Percentiles rank a stretch among this genome's conserved stretches.
Evolutionary conservation across 352 stramenopile species (phyloP).

Genomic region (Albugo laibachii): DNA sequence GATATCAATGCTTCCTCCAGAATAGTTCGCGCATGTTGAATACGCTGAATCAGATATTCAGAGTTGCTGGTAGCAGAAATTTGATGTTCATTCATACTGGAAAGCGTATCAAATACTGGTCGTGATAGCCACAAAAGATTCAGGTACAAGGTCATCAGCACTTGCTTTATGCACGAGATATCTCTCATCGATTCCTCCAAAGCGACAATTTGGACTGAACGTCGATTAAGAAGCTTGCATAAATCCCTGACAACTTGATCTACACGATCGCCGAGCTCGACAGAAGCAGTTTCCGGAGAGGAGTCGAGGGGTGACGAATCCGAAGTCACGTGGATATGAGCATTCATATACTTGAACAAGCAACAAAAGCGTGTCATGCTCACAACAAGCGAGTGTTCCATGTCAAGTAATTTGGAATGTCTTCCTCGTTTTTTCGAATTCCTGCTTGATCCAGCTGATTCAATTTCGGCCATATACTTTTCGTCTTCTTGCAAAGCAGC

Average conservation of each 20-base stretch:
- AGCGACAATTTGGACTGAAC: conserved; percentile 21
- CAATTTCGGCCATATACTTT: conserved; percentile 12
- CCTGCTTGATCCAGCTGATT: conserved; percentile 1
- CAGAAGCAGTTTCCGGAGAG: background rate
- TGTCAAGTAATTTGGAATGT: conserved; percentile 20
- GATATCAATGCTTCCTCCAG: conserved; percentile 45
- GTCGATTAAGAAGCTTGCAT: conserved; percentile 21
- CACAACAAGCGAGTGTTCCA: conserved; percentile 9
- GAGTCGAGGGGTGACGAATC: conserved; percentile 17
- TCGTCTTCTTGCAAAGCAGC: conserved; percentile 29
- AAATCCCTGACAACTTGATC: conserved; percentile 15
- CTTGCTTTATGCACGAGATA: conserved; percentile 38
- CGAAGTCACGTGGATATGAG: conserved; percentile 35
- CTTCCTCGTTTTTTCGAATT: conserved; percentile 11
- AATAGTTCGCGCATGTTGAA: conserved; percentile 15
- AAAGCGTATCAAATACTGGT: conserved; percentile 22
- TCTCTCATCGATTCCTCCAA: conserved; percentile 32
- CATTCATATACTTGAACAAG: conserved; percentile 33
- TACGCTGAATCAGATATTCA: conserved; percentile 19
- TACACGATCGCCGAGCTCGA: conserved; percentile 9
- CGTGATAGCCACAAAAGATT: conserved; percentile 56
- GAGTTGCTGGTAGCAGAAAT: conserved; percentile 3
- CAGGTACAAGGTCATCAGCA: conserved; percentile 42
- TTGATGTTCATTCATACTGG: conserved; percentile 1
- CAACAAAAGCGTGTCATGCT: conserved; percentile 9